Percentiles rank a stretch among this genome's conserved stretches.
Evolutionary conservation across 129 eudicot species (phyloP).

Genomic region (Chrysanthemum lavandulifolium): DNA sequence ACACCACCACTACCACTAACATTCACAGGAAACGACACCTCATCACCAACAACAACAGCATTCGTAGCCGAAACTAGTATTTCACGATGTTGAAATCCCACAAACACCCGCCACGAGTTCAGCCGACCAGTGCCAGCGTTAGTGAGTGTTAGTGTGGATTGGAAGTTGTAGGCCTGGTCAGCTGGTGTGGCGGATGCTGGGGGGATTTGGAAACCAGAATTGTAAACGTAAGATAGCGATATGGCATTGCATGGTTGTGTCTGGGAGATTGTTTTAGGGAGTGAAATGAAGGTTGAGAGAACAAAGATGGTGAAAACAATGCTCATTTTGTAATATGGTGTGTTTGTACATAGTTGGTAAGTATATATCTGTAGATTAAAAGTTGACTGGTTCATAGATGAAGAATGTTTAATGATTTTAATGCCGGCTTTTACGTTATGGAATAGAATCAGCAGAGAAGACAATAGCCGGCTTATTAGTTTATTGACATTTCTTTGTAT

Average conservation of each 20-base stretch:
- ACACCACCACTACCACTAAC: conserved; percentile 58
- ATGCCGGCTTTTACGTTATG: conserved; percentile 21
- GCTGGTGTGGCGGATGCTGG: conserved; percentile 35
- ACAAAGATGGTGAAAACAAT: conserved; percentile 26
- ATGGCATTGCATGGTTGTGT: conserved; percentile 57
- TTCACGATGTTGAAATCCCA: conserved; percentile 58
- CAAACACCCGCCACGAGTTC: conserved; percentile 61
- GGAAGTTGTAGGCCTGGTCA: conserved; percentile 58
- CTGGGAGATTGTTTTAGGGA: conserved; percentile 39
- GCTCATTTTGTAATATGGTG: conserved; percentile 23
- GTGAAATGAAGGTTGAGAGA: conserved; percentile 13
- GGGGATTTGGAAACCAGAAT: conserved; percentile 39
- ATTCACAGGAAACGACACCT: conserved; percentile 47
- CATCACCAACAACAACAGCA: conserved; percentile 55
- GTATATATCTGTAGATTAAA: conserved; percentile 17
- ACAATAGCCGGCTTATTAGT: conserved; percentile 16
- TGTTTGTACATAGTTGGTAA: background rate
- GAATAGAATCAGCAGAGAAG: conserved; percentile 9
- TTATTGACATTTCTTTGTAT: background rate
- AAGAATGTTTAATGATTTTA: conserved; percentile 15
- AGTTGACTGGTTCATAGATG: conserved; percentile 27
- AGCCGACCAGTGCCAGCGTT: conserved; percentile 46
- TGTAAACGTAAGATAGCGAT: conserved; percentile 44
- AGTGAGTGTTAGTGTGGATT: conserved; percentile 47
- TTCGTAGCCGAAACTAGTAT: conserved; percentile 52